Base-by-base conservation (phyloP, 441 rosid species). In the Arabidopsis hybrid region DNA sequence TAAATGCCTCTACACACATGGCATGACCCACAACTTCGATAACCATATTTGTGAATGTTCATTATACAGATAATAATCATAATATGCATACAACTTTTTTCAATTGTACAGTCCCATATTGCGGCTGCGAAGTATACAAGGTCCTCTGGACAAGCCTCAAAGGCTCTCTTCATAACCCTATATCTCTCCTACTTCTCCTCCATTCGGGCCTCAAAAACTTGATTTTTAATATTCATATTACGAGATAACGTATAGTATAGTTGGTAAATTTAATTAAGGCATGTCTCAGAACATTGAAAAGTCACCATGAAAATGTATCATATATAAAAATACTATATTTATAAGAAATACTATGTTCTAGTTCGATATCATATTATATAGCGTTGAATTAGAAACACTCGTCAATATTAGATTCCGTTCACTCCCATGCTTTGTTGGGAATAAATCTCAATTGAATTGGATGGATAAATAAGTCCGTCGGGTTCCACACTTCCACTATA, bases 11-110 rank as follows among this genome's bases (percentile, higher is more conserved):
- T 11, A 47, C 65, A 43, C 39, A 50, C 43, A 66, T 60, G 68
- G 78, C 78, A 74, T 74, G 73, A 69, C 16, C 52, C 79, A 75
- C 79, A 75, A 75, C 65, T 69, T 75, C 16, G 18, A 53, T 18
- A 2, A 52, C 65, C 59, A 73, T 49, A 67, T 7, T 12, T 49
- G 34, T 12, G 35, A 50, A 65, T 49, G 42, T 65, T 17, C 17
- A 38, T 9, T 38, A 16, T 13, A 40, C 6, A 18, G 0, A 46
- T 50, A 16, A 10, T 6, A 43, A 55, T 35, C 55, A 65, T 46
- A 16, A 11, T 6, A 43, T 64, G 43, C 55, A 65, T 46, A 16
- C 51, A 65, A 38, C 4, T 11, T 26, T 35, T 56, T 21, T 50
- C 71, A 45, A 21, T 35, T 34, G 45, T 64, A 55, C 60, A 67